Conservation (phyloP, 345 rosid genomes). For the Lenwebbia sp. region DNA sequence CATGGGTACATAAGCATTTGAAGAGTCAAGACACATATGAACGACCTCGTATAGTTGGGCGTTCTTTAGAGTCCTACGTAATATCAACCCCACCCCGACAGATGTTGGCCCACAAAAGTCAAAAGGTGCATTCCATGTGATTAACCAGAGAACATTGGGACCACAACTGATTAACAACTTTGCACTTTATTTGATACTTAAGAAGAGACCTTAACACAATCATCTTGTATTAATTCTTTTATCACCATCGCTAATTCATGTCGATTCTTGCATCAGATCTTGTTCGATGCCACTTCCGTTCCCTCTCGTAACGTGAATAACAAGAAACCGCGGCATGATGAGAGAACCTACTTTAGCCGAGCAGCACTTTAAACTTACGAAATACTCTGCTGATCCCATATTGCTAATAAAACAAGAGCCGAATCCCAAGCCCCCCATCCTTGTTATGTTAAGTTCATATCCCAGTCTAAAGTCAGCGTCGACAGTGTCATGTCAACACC, state of each 20-base stretch:
- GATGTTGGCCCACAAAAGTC: neutral
- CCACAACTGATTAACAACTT: neutral
- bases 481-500: too few relatives aligned
- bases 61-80: neutral
- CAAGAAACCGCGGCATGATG: neutral
- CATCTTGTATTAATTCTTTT: neutral
- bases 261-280: neutral
- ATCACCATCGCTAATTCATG: neutral
- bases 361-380: neutral
- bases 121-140: neutral
- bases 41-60: neutral
- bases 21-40: neutral
- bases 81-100: neutral
- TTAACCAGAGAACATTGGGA: neutral
- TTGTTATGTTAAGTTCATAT: neutral
- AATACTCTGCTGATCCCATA: neutral
- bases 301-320: neutral
- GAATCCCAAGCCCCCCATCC: neutral
- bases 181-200: neutral
- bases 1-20: neutral
- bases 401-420: neutral
- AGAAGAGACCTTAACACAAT: neutral
- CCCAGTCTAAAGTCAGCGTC: neutral
- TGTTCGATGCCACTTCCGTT: neutral
- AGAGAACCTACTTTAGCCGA: neutral